Evolutionary conservation across 2,329 filamentous ascomycete species (phyloP), one percentile per base, ranked within the genome.

Genomic region (Trichoderma sp.): DNA sequence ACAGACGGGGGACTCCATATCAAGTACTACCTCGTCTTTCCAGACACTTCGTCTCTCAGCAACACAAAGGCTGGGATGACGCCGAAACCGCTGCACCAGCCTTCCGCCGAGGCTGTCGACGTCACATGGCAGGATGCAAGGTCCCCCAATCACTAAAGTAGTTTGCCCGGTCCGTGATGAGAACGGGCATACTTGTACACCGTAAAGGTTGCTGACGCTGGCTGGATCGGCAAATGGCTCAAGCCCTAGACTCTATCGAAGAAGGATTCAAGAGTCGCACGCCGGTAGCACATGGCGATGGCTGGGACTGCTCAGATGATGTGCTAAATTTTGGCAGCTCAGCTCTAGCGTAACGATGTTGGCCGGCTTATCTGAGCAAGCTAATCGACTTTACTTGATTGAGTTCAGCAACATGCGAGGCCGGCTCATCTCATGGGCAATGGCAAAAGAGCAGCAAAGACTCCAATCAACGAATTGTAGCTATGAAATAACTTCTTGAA

Each of bases 41-140:
- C 14, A 21, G 10, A 39, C 60, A 55, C 8, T 24, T 13, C 49
- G 10, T 21, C 30, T 8, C 26, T 28, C 61, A 55, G 26, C 16
- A 28, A 14, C 11, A 21, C 21, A 21, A 21, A 24, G 24, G 43
- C 28, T 5, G 37, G 21, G 51, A 65, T 56, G 51, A 65, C 39
- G 51, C 61, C 18, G 52, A 13, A 58, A 58, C 54, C 28, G 18
- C 54, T 58, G 54, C 54, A 37, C 51, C 56, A 32, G 34, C 51
- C 39, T 13, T 46, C 61, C 51, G 49, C 60, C 21, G 60, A 65
- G 61, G 61, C 61, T 65, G 61, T 37, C 51, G 21, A 56, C 51
- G 61, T 65, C 61, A 65, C 61, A 65, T 65, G 61, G 61, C 51
- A 65, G 51, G 32, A 65, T 65, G 61, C 61, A 65, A 65, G 61